These are phyloP conservation scores for Albizia julibrissin DNA, from an alignment of 306 rosid species.

Conservation along the genomic window DNA sequence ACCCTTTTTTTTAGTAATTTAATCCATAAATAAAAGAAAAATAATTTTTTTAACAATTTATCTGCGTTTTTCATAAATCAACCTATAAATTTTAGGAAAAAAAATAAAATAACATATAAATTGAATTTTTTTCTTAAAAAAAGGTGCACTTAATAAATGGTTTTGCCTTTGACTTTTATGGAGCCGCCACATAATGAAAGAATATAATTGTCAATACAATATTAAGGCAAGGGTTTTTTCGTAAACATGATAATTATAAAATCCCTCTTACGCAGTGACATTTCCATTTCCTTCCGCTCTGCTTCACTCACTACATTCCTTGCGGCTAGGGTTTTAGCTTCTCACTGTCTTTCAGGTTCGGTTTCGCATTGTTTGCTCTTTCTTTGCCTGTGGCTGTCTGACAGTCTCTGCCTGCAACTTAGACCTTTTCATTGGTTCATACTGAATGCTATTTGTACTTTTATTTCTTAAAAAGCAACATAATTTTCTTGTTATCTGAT, in stretches of 20 bases:
- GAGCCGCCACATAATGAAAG: background rate
- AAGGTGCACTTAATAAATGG: no score
- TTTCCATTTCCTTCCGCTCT: background rate
- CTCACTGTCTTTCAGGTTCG: background rate
- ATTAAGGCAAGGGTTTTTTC: background rate
- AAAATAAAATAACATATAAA: no score
- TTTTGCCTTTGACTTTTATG: background rate
- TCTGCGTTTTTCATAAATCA: no score
- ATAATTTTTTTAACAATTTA: no score
- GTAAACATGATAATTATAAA: background rate
- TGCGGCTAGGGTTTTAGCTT: slow-evolving; percentile 35
- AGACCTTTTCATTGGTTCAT: background rate
- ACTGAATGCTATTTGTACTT: background rate
- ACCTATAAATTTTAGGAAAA: no score
- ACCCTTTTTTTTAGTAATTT: no score
- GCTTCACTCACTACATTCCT: no score
- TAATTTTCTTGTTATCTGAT: background rate
- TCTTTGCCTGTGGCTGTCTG: background rate
- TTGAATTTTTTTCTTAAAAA: no score
- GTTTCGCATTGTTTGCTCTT: background rate
- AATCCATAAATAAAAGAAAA: no score
- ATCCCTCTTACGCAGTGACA: background rate
- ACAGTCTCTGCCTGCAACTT: background rate
- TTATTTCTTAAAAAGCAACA: background rate
- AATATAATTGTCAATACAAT: background rate